Base-by-base conservation (phyloP, 345 rosid species). In the Dimocarpus longan region DNA sequence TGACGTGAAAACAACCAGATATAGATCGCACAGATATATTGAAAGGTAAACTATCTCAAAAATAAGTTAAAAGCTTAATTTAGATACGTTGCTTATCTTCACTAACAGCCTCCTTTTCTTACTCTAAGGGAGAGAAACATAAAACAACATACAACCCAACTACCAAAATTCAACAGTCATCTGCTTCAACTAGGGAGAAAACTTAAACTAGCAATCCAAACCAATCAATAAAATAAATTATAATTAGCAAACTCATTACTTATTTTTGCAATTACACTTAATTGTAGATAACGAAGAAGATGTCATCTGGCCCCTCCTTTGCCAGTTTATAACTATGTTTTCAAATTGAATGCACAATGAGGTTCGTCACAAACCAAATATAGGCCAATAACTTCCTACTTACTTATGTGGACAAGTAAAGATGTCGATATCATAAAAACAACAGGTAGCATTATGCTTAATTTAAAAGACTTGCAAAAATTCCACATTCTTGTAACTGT, bases 391-490 rank as follows among this genome's bases (percentile, higher is more conserved):
- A 76, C 40, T 60, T 26, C 44, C 54, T 13, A 4, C 46, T 43
- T 4, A 56, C 12, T 37, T 19, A 72, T 3, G 12, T 19, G 21
- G 52, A 21, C 52, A 18, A 18, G 11, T 15, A 43, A 54, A 12
- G 52, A n/a, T n/a, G 21, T 59, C 9, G 6, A 71, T 42, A 66
- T 73, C 67, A 73, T 15, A 18, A 18, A 79, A 44, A 13, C 74
- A 43, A 72, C 43, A 12, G 19, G 13, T 10, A 7, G 50, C 63
- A 19, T 12, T 50, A 60, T 64, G 65, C 15, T 10, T 12, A 63
- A 5, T 21, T 78, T 63, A 50, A 6, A 40, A 46, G 65, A 39
- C 60, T n/a, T 10, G 8, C 32, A 48, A 75, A 65, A 32, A 40
- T 48, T 32, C 44, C 26, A 10, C 12, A 70, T 70, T 19, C 43